Percentiles rank a stretch among this genome's conserved stretches.
phyloP scores from a whole-genome alignment of 306 rosid species.

The Acacia melanoxylon region DNA sequence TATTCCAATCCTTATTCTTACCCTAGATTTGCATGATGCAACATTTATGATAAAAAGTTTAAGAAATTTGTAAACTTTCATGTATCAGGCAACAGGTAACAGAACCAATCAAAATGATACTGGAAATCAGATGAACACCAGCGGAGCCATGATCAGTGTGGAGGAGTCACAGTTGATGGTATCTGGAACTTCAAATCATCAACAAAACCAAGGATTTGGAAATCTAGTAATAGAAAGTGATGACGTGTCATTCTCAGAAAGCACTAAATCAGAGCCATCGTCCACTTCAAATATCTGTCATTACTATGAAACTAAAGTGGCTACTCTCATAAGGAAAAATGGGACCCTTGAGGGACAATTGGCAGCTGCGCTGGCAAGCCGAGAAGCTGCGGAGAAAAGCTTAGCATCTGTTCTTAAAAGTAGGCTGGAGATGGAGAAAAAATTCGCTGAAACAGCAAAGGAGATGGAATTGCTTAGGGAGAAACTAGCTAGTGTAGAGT shows the following conservation, averaged over 20 bases:
- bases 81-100: conserved; percentile 57
- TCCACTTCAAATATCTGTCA: conserved; percentile 65
- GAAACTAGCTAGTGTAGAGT: conserved; percentile 71
- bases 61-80: not conserved
- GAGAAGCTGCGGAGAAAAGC: conserved; percentile 78
- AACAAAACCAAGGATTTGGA: conserved; percentile 47
- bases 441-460: conserved; percentile 52
- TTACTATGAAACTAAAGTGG: conserved; percentile 72
- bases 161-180: conserved; percentile 47
- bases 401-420: conserved; percentile 65
- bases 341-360: conserved; percentile 85
- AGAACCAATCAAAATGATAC: conserved; percentile 46
- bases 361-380: conserved; percentile 67
- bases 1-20: not conserved
- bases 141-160: conserved; percentile 49
- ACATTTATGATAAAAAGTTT: not conserved
- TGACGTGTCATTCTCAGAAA: conserved; percentile 49
- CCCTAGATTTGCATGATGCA: not conserved
- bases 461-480: conserved; percentile 78
- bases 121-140: conserved; percentile 41
- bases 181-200: conserved; percentile 51
- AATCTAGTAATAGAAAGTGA: conserved; percentile 44
- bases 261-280: conserved; percentile 48
- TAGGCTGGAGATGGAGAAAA: conserved; percentile 76
- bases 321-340: conserved; percentile 64